phyloP scores from a whole-genome alignment of 345 rosid genomes.

The Boechera divaricarpa region DNA sequence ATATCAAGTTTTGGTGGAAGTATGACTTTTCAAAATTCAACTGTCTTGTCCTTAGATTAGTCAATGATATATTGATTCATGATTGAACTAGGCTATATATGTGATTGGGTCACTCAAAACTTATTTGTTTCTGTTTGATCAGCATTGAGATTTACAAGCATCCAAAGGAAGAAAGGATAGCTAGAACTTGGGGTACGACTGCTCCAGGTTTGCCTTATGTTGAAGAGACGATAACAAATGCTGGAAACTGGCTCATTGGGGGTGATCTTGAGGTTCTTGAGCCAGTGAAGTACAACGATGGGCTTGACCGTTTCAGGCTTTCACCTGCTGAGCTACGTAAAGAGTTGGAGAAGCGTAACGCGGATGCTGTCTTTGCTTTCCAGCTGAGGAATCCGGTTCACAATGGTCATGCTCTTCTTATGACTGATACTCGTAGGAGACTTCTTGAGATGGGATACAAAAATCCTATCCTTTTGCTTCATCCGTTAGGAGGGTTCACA shows the following conservation, averaged over 20 bases:
- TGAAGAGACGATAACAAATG: slow-evolving; percentile 69
- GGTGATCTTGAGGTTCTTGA: slow-evolving; percentile 94
- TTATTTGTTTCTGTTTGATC: slow-evolving; percentile 35
- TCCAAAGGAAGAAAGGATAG: slow-evolving; percentile 95
- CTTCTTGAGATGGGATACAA: slow-evolving; percentile 97
- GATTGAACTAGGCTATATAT: background rate
- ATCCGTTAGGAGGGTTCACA: slow-evolving; percentile 96
- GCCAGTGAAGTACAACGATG: slow-evolving; percentile 86
- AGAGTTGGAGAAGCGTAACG: slow-evolving; percentile 80
- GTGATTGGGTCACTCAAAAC: background rate
- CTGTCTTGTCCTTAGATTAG: background rate
- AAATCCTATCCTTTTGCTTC: slow-evolving; percentile 93
- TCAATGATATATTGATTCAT: background rate
- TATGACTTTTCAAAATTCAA: too few species aligned
- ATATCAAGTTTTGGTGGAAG: too few species aligned
- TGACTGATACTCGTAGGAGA: slow-evolving; percentile 91
- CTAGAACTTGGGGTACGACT: slow-evolving; percentile 97
- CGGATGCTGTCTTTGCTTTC: slow-evolving; percentile 98
- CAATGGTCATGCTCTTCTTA: slow-evolving; percentile 94
- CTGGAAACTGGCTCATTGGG: slow-evolving; percentile 95
- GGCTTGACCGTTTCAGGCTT: slow-evolving; percentile 85
- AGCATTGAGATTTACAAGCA: slow-evolving; percentile 97
- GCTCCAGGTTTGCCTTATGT: slow-evolving; percentile 93
- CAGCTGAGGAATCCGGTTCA: slow-evolving; percentile 99
- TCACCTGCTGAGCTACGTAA: slow-evolving; percentile 85